Conservation (phyloP, 768 basidiomycete species). For the Fistulinella prunicolor region DNA sequence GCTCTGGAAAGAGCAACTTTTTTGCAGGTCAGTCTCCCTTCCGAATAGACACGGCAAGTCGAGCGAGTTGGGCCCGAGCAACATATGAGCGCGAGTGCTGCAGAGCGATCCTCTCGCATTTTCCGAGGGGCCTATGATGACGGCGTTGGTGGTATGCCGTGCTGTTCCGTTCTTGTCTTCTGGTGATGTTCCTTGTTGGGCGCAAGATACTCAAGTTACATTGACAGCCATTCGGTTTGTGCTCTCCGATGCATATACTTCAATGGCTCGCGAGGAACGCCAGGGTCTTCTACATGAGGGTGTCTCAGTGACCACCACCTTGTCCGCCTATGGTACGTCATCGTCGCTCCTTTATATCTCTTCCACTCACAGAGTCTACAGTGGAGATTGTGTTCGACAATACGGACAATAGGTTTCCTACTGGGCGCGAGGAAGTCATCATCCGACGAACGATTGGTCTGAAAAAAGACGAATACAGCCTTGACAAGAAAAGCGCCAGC, state of each 20-base stretch:
- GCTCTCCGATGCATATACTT: conserved; percentile 94
- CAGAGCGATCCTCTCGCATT: no score
- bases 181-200: not conserved
- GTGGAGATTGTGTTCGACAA: conserved; percentile 98
- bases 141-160: not conserved
- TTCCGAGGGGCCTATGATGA: not conserved
- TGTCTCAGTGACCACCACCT: conserved; percentile 78
- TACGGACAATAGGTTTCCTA: conserved; percentile 90
- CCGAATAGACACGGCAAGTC: not conserved
- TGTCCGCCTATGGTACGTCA: conserved; percentile 81
- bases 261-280: conserved; percentile 90
- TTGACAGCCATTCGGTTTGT: conserved; percentile 90
- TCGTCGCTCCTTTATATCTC: not conserved
- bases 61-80: no score
- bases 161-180: not conserved
- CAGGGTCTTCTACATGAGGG: conserved; percentile 94
- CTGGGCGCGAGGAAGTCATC: conserved; percentile 81
- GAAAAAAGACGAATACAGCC: conserved; percentile 98
- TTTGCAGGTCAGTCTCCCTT: conserved; percentile 68
- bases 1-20: conserved; percentile 98
- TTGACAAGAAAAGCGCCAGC: conserved; percentile 92
- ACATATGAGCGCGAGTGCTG: no score
- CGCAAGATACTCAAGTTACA: conserved; percentile 4
- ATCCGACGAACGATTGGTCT: conserved; percentile 92
- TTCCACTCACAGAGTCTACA: conserved; percentile 5